Evolutionary conservation across 2,329 filamentous ascomycete genomes (phyloP).

Genomic region (Cladosporium sp.): DNA sequence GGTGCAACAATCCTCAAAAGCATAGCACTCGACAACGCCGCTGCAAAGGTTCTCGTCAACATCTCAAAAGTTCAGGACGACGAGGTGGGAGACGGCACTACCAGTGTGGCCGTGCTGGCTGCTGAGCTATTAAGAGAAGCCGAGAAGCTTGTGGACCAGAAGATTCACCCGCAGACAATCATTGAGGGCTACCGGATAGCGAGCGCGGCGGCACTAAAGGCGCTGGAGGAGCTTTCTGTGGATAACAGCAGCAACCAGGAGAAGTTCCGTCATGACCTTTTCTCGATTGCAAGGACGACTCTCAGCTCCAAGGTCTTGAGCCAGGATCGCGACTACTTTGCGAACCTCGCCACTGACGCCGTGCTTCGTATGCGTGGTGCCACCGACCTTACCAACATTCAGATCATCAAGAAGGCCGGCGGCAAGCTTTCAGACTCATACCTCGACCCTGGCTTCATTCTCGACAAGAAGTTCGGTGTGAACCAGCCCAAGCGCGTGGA

Average conservation of each 20-base stretch:
- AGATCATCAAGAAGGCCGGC: conserved; percentile 99
- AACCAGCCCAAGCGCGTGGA: conserved; percentile 97
- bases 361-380: conserved; percentile 86
- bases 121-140: conserved; percentile 94
- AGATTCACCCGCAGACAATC: conserved; percentile 98
- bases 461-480: conserved; percentile 98
- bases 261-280: conserved; percentile 83
- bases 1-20: conserved; percentile 97
- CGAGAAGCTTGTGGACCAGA: conserved; percentile 94
- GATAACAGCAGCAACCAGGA: conserved; percentile 82
- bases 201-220: conserved; percentile 78
- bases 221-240: conserved; percentile 77
- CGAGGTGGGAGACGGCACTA: conserved; percentile 96
- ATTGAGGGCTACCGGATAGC: conserved; percentile 99
- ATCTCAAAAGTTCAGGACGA: conserved; percentile 99
- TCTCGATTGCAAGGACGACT: conserved; percentile 89
- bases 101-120: conserved; percentile 92
- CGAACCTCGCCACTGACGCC: conserved; percentile 83
- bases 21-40: conserved; percentile 96
- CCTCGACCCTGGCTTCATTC: conserved; percentile 94
- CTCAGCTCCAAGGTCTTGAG: conserved; percentile 95
- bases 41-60: conserved; percentile 96
- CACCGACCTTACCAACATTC: conserved; percentile 92
- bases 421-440: conserved; percentile 98
- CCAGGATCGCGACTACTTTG: conserved; percentile 90